Evolutionary conservation across 169 alveolate genomes (phyloP), one percentile per base, ranked within the genome.

Genomic region (Cryptosporidium parvum): DNA sequence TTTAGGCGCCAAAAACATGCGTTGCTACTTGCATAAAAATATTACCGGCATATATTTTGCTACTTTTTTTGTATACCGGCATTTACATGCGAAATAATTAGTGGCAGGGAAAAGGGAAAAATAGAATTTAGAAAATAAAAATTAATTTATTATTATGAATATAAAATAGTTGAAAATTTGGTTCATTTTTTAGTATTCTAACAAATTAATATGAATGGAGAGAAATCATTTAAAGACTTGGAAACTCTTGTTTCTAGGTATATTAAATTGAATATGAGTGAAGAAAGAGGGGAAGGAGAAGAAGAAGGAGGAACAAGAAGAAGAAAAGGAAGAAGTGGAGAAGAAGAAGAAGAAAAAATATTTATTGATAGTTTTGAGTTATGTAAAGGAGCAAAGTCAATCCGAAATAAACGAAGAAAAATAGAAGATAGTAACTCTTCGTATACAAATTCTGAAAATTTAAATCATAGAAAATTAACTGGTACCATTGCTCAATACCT

Each of bases 401-500:
- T 33, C n/a, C 10, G 53, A 33, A 75, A 58, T 37, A 53, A 33
- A 58, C 62, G 70, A 23, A 75, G 59, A 39, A 29, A 18, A 75
- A 44, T 18, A 6, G 85, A 72, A 3, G 23, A 16, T 35, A 3
- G 31, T 7, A 29, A 37, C 16, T 37, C 53, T 31, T 6, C 10
- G 1, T 9, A 44, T 70, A 29, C 21, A 16, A 44, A 48, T 58
- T 7, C 58, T 26, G 72, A 65, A 3, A 31, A 37, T n/a, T 16
- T 37, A 9, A 37, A 39, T 26, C 26, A 62, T 51, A 39, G 45
- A 16, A 31, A 42, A 62, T 23, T 65, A 12, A 65, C 69, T 0
- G 89, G 61, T 44, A 29, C 70, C 4, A 65, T 80, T 12, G 75
- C 80, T 3, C 89, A 80, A 58, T 80, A 80, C 70, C 70, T 80